Conservation (phyloP, 345 rosid species). For the Sonneratia caseolaris region DNA sequence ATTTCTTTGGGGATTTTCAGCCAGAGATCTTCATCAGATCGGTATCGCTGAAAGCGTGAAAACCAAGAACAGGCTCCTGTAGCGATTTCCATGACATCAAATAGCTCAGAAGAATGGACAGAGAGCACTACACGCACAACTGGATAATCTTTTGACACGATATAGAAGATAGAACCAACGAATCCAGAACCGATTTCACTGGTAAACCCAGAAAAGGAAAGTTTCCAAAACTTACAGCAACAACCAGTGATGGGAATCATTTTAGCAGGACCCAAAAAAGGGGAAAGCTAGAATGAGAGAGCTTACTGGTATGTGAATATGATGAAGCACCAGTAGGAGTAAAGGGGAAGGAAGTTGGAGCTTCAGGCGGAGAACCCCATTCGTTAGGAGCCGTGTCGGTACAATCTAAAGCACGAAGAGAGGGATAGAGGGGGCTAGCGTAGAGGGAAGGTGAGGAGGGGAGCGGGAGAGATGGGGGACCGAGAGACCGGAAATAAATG, state of each 20-base stretch:
- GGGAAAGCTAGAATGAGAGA: conserved; percentile 1
- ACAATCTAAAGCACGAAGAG: conserved; percentile 35
- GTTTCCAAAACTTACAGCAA: not conserved
- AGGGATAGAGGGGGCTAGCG: conserved; percentile 3
- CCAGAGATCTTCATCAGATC: not conserved
- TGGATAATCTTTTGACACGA: not conserved
- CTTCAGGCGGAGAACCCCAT: conserved; percentile 34
- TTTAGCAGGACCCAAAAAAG: conserved; percentile 1
- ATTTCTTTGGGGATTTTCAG: not conserved
- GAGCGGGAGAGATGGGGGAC: not conserved
- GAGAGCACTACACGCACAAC: not conserved
- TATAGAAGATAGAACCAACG: not conserved
- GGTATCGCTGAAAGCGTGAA: too few relatives aligned
- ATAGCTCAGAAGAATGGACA: not conserved
- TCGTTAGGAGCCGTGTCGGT: conserved; percentile 64
- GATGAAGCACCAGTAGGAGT: not conserved
- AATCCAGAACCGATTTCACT: not conserved
- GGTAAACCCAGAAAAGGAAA: not conserved
- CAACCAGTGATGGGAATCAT: not conserved
- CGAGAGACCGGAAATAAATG: conserved; percentile 20
- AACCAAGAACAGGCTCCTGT: not conserved
- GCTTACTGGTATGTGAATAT: conserved; percentile 12
- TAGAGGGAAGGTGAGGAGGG: conserved; percentile 2
- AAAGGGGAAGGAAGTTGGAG: conserved; percentile 10
- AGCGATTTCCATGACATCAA: not conserved